phyloP scores from a whole-genome alignment of 2,329 filamentous ascomycete species.

The Chalara sp. region DNA sequence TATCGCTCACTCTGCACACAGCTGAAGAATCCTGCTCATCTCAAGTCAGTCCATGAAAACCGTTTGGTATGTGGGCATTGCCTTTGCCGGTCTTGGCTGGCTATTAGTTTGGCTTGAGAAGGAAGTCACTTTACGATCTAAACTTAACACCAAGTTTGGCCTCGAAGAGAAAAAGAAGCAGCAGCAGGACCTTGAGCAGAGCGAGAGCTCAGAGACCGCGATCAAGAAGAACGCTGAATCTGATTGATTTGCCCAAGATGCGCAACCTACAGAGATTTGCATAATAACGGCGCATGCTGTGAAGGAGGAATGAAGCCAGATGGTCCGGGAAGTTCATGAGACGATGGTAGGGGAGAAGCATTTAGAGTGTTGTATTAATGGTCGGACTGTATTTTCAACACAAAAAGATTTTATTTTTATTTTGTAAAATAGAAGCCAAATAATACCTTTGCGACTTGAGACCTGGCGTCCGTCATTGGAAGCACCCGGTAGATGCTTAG shows the following conservation, averaged over 20 bases:
- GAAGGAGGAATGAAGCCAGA: no score
- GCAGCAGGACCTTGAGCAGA: neutral
- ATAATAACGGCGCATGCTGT: no score
- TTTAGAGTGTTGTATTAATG: no score
- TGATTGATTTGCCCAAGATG: neutral
- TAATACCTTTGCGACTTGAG: no score
- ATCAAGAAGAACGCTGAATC: neutral
- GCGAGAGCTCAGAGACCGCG: neutral
- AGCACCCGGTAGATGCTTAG: no score
- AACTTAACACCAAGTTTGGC: conserved; percentile 5
- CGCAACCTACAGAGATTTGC: neutral
- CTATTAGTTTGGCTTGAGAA: conserved; percentile 4
- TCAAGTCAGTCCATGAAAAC: neutral
- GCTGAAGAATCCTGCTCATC: neutral
- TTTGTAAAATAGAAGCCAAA: no score
- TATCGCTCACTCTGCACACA: no score
- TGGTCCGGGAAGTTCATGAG: no score
- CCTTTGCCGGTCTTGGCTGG: conserved; percentile 3
- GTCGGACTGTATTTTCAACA: no score
- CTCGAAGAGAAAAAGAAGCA: conserved; percentile 1
- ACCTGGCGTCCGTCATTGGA: no score
- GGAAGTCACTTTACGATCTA: conserved; percentile 4
- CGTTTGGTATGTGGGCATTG: conserved; percentile 5
- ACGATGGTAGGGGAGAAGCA: no score
- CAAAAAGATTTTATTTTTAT: no score